Base-by-base conservation (phyloP, 441 rosid species). In the Metrosideros polymorpha region DNA sequence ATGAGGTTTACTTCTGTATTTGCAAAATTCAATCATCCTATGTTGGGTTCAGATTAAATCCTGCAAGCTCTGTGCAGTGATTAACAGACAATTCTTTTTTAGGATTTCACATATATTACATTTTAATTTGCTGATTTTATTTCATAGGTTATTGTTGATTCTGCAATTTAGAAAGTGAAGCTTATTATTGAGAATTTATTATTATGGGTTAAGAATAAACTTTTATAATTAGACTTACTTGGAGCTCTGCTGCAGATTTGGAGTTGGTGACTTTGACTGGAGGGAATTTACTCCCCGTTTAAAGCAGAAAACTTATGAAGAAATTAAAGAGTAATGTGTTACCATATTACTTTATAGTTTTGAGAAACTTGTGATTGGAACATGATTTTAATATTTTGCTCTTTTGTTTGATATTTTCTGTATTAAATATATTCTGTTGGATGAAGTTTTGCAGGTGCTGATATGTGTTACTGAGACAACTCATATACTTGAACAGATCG, bases 211-310 rank as follows among this genome's bases (percentile, higher is more conserved):
- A 39, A 71, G 79, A 71, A 39, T 71, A 71, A 61, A 27, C 45
- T 51, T 54, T 87, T 84, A 47, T 50, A 47, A 51, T 85, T 82
- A 85, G 51, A 85, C 91, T 89, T 83, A 87, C 83, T 42, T 71
- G 50, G 71, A 54, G 50, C 85, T 88, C 77, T 27, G 32, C 83
- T 93, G 75, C 93, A 98, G 99, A 92, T 97, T 95, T 90, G 99
- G 99, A 83, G 92, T 95, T 27, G 99, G 99, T 83, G 95, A 97
- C 15, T 96, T 88, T 85, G 98, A 98, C 89, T 98, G 98, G 97
- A 96, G 91, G 92, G 99, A 97, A 92, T 97, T 97, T 87, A 87
- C 90, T 35, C 57, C 94, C 86, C 99, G 99, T 88, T 88, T 98
- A 86, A 98, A 98, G 92, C 98, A 98, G 94, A 98, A 98, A 91